Percentiles rank a stretch among this genome's conserved stretches.
These are phyloP conservation scores for Aechmea fasciata DNA, from an alignment of 176 grass and related monocot genomes.

Conservation along the genomic window DNA sequence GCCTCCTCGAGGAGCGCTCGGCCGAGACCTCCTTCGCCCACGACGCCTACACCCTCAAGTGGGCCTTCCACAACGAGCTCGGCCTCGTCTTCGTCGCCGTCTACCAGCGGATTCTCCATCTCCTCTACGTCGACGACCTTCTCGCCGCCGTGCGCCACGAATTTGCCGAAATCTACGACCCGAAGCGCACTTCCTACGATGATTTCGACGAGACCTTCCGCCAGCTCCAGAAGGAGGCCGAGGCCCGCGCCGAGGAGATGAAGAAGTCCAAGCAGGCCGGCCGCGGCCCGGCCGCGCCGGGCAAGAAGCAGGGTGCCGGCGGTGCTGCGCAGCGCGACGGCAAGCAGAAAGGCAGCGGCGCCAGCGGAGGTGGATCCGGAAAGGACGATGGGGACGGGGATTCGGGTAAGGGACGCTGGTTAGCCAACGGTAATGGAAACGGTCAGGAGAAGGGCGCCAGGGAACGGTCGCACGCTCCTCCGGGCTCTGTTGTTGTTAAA, in stretches of 20 bases:
- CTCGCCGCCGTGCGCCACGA: conserved; percentile 53
- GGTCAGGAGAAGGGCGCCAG: conserved; percentile 23
- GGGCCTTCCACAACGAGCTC: conserved; percentile 90
- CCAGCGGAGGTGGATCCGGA: conserved; percentile 8
- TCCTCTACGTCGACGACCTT: conserved; percentile 84
- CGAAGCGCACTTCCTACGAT: conserved; percentile 29
- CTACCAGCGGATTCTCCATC: conserved; percentile 82
- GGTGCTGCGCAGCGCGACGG: not conserved
- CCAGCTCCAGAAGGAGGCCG: conserved; percentile 78
- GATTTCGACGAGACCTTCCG: conserved; percentile 57
- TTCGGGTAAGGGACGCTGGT: conserved; percentile 13
- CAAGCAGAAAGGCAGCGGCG: conserved; percentile 12
- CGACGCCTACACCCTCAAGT: conserved; percentile 72
- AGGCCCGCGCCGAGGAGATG: conserved; percentile 68
- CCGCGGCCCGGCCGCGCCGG: conserved; percentile 4
- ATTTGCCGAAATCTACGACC: conserved; percentile 55
- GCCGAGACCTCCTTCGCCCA: conserved; percentile 63
- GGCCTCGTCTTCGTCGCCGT: conserved; percentile 89
- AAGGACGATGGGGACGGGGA: conserved; percentile 51
- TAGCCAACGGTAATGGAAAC: conserved; percentile 31
- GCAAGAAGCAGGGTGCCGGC: conserved; percentile 16
- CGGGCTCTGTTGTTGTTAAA: conserved; percentile 14
- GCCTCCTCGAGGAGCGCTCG: conserved; percentile 87
- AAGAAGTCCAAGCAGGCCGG: conserved; percentile 46
- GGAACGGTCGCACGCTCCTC: conserved; percentile 10